Evolutionary conservation across 441 rosid species (phyloP).

Genomic region (Oxalis stricta): DNA sequence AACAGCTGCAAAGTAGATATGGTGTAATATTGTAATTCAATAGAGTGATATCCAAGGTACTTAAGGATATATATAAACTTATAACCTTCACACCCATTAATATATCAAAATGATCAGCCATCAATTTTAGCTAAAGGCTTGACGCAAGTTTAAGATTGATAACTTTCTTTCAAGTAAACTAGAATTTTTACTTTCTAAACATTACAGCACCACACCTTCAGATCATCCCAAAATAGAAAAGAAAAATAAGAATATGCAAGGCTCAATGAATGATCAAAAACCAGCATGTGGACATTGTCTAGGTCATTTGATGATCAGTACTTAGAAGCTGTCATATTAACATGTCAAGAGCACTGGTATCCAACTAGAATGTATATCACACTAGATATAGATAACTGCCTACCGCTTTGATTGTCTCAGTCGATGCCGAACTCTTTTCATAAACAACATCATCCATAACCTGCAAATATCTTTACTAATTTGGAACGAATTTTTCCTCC

Average conservation of each 20-base stretch:
- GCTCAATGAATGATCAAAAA: neutral
- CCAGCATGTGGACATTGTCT: neutral
- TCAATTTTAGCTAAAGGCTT: no score
- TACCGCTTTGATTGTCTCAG: constrained; percentile 68
- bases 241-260: neutral
- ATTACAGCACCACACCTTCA: no score
- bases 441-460: constrained; percentile 54
- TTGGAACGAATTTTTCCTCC: constrained; percentile 76
- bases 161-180: no score
- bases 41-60: no score
- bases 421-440: constrained; percentile 48
- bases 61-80: no score
- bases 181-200: no score
- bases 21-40: no score
- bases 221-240: no score
- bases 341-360: neutral
- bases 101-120: no score
- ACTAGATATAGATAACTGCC: constrained; percentile 9
- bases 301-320: neutral
- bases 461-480: constrained; percentile 49
- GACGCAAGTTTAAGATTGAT: no score
- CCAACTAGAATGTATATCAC: neutral
- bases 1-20: no score
- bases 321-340: neutral
- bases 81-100: no score